These are phyloP conservation scores for Monosporascus ibericus DNA, from an alignment of 2,329 filamentous ascomycete genomes.

Conservation along the genomic window DNA sequence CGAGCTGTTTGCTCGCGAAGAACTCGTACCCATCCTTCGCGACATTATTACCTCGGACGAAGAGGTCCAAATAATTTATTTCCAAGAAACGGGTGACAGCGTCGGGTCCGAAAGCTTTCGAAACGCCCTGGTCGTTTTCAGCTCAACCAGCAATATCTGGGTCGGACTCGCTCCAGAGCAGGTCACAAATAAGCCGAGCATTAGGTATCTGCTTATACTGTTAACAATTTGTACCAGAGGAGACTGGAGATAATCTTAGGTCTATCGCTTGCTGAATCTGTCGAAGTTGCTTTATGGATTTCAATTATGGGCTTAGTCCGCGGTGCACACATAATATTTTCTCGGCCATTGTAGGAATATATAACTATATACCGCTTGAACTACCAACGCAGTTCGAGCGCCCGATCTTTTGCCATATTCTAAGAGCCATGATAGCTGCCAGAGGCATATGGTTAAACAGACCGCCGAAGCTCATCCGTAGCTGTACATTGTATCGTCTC, in stretches of 20 bases:
- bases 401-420: no score
- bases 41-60: conserved; percentile 96
- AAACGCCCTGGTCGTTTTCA: conserved; percentile 97
- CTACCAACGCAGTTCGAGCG: no score
- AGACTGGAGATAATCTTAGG: conserved; percentile 53
- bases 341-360: no score
- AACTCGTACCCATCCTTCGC: conserved; percentile 99
- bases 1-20: conserved; percentile 96
- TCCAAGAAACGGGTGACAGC: conserved; percentile 95
- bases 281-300: conserved; percentile 99
- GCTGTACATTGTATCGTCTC: conserved; percentile 97
- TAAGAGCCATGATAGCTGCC: conserved; percentile 95
- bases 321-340: conserved; percentile 99
- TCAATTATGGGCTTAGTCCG: conserved; percentile 90
- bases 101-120: conserved; percentile 95
- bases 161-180: conserved; percentile 97
- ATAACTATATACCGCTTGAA: no score
- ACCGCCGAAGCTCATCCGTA: conserved; percentile 99
- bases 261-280: conserved; percentile 98
- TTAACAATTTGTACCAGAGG: conserved; percentile 10
- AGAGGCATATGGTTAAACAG: conserved; percentile 99
- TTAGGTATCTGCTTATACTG: conserved; percentile 72
- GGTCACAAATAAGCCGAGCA: conserved; percentile 92
- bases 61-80: conserved; percentile 99
- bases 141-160: conserved; percentile 99